Evolutionary conservation across 2,329 filamentous ascomycete genomes (phyloP).

Genomic region (Amauroascus verrucosus): DNA sequence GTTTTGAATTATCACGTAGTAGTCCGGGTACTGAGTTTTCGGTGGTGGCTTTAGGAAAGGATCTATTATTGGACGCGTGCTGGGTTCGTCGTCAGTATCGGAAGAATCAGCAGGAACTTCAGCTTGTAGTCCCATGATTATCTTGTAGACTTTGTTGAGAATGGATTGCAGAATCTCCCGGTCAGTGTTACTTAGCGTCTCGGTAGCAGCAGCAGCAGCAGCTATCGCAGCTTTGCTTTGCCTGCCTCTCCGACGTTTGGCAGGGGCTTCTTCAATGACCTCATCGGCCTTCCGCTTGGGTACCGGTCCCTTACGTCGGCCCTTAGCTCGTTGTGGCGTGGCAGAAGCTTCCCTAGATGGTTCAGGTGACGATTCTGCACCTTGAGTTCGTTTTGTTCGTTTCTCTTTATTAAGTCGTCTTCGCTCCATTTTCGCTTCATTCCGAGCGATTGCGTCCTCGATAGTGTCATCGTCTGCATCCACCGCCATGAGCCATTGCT

Average conservation of each 20-base stretch:
- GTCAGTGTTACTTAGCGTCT: conserved; percentile 57
- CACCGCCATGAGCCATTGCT: conserved; percentile 97
- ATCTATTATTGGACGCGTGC: conserved; percentile 74
- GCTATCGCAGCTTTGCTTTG: conserved; percentile 50
- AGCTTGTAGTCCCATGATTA: conserved; percentile 73
- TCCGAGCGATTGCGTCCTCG: conserved; percentile 83
- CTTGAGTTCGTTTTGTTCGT: conserved; percentile 38
- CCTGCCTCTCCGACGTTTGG: conserved; percentile 66
- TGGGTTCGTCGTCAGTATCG: conserved; percentile 43
- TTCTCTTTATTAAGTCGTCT: conserved; percentile 66
- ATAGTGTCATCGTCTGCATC: conserved; percentile 93
- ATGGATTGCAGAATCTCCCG: conserved; percentile 71
- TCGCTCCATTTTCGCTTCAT: conserved; percentile 73
- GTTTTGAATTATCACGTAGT: conserved; percentile 83
- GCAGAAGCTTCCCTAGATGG: conserved; percentile 77
- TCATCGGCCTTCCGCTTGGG: conserved; percentile 85
- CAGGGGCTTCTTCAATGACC: conserved; percentile 63
- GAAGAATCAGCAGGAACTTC: conserved; percentile 48
- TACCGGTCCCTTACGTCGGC: conserved; percentile 65
- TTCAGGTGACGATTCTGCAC: conserved; percentile 59
- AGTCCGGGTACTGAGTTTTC: conserved; percentile 83
- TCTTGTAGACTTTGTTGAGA: conserved; percentile 65
- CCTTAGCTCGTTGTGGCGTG: conserved; percentile 58
- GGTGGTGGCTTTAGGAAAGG: conserved; percentile 88
- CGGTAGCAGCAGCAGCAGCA: conserved; percentile 24